These are phyloP conservation scores for Emergomyces orientalis DNA, from an alignment of 2,329 filamentous ascomycete species.

Conservation along the genomic window DNA sequence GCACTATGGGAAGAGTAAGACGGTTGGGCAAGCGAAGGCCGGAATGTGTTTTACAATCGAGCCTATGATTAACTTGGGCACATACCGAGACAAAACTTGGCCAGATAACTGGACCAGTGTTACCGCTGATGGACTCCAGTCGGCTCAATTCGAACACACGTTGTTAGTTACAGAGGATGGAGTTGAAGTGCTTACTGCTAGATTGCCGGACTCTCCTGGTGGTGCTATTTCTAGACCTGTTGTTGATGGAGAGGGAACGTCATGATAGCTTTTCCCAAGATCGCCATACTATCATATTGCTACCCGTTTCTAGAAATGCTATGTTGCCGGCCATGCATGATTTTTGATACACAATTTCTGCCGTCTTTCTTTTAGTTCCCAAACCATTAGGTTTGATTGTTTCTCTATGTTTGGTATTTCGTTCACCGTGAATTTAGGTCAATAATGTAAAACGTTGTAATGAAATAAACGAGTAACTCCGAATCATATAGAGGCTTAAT, in stretches of 20 bases:
- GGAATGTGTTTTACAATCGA: constrained; percentile 99
- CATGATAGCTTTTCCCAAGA: background rate
- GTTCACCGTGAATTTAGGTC: background rate
- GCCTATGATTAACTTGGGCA: constrained; percentile 92
- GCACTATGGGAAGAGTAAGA: constrained; percentile 98
- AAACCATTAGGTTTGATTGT: background rate
- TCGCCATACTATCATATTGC: background rate
- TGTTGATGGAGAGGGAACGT: constrained; percentile 14
- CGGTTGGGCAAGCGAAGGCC: constrained; percentile 82
- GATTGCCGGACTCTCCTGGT: constrained; percentile 63
- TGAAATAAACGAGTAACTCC: too few relatives aligned
- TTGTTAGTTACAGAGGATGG: constrained; percentile 74
- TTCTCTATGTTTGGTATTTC: background rate
- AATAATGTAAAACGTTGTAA: too few relatives aligned
- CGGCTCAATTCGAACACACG: constrained; percentile 91
- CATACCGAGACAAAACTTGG: constrained; percentile 89
- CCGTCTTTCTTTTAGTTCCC: background rate
- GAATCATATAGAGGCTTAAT: too few relatives aligned
- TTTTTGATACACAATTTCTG: background rate
- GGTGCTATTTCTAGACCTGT: constrained; percentile 55
- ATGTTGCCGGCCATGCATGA: background rate
- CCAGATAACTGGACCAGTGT: constrained; percentile 98
- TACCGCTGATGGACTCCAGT: constrained; percentile 78
- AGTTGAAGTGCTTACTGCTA: constrained; percentile 70
- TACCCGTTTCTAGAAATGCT: background rate